Conservation (phyloP, 2,329 filamentous ascomycete species). For the Colletotrichum echinochloae region DNA sequence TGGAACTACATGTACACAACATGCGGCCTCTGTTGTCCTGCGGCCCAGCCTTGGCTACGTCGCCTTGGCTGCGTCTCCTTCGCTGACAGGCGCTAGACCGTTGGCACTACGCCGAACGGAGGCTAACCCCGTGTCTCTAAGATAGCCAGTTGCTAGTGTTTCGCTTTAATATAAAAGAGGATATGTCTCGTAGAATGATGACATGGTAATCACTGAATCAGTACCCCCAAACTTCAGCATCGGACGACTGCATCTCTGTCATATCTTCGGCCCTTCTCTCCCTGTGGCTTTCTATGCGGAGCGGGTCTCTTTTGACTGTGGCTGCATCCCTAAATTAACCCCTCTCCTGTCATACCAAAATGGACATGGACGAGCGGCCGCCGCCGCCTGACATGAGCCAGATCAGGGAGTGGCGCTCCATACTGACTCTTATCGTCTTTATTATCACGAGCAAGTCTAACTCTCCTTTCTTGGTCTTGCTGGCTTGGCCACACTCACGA, state of each 20-base stretch:
- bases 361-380: not conserved
- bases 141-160: not conserved
- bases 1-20: not conserved
- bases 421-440: slow-evolving; percentile 77
- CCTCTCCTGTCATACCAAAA: not conserved
- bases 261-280: not conserved
- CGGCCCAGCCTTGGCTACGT: too few species aligned
- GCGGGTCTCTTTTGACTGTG: too few species aligned
- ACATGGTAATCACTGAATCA: not conserved
- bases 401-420: slow-evolving; percentile 76
- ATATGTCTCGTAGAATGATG: not conserved
- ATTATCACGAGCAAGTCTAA: slow-evolving; percentile 73
- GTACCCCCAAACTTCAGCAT: not conserved
- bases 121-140: too few species aligned
- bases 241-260: not conserved
- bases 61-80: too few species aligned
- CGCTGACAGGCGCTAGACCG: too few species aligned
- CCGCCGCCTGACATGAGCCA: slow-evolving; percentile 42
- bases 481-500: too few species aligned
- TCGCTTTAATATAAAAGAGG: not conserved
- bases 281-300: not conserved
- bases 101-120: too few species aligned
- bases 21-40: not conserved
- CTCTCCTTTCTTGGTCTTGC: not conserved
- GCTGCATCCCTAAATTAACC: not conserved